Base-by-base conservation (phyloP, 495 filamentous ascomycete species). In the Talaromyces wortmannii region DNA sequence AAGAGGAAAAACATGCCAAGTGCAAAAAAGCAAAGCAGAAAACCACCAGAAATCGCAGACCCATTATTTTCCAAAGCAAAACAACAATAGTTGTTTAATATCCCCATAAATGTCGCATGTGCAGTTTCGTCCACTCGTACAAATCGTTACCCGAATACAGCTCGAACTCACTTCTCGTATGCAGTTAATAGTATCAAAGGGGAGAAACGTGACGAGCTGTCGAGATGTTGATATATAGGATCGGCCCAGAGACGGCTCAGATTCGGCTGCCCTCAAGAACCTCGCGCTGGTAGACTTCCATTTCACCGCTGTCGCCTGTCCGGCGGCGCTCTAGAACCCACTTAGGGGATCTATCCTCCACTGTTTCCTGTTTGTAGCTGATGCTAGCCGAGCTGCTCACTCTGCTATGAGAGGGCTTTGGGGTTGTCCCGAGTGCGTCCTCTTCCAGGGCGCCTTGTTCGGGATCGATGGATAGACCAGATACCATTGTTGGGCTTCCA, bases 251-350 rank as follows among this genome's bases (percentile, higher is more conserved):
- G 36, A 40, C 8, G 8, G 36, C 13, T 40, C 36, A 40, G 5
- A 40, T 40, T 13, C 36, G 36, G 13, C 36, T 13, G 8, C 13
- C 8, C 13, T 40, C 74, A 55, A 77, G 50, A 17, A 72, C 59
- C 52, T 69, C 69, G 36, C 73, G 53, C 30, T 66, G 70, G 42
- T 72, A 45, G 8, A 80, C 57, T 62, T 81, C 77, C 30, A 79
- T 66, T 59, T 78, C 78, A 3, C 80, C 81, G 48, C 65, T 73
- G 58, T 83, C 79, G 4, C 62, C 67, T 5, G 76, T 79, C 48
- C 80, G 67, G 32, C 80, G 68, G 50, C 79, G 71, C 64, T 84
- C 82, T 44, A 83, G 64, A 4, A 83, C 71, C 82, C 82, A 84
- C 49, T 76, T 67, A 6, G 63, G 73, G 18, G 74, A 75, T 17